A percentile compares a stretch with the other conserved stretches of the same genome.
Conservation (phyloP, 306 rosid genomes). For the Ammopiptanthus mongolicus region DNA sequence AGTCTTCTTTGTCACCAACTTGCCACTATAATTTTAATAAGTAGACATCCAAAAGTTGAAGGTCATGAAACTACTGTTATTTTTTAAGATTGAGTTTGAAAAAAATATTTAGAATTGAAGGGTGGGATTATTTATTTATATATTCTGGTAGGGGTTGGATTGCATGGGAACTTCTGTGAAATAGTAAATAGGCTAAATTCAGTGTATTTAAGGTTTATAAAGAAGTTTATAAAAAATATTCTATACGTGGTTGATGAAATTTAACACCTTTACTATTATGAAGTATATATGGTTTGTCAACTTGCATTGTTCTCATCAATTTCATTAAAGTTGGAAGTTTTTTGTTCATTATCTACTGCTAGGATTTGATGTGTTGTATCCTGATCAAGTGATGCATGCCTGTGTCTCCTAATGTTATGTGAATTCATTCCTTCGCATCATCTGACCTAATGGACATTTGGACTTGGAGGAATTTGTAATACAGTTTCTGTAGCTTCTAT, state of each 20-base stretch:
- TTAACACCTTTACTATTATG: background rate
- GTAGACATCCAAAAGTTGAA: background rate
- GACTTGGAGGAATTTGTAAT: background rate
- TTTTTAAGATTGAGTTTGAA: background rate
- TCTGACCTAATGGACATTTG: constrained; percentile 1
- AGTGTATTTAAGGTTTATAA: background rate
- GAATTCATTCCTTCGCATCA: background rate
- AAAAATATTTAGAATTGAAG: background rate
- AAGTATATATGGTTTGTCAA: background rate
- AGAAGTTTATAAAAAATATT: background rate
- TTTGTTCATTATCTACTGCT: background rate
- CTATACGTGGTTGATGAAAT: background rate
- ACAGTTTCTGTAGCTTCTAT: background rate
- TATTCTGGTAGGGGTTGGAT: background rate
- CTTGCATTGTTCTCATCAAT: background rate
- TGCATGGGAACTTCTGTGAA: background rate
- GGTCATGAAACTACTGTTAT: background rate
- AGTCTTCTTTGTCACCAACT: background rate
- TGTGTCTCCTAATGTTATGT: background rate
- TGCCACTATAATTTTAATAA: background rate
- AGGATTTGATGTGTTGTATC: background rate
- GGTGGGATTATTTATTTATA: background rate
- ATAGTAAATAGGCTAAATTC: background rate
- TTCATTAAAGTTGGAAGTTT: background rate
- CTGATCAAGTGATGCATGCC: background rate